phyloP scores from a whole-genome alignment of 441 rosid species.

The Lepidium campestre region DNA sequence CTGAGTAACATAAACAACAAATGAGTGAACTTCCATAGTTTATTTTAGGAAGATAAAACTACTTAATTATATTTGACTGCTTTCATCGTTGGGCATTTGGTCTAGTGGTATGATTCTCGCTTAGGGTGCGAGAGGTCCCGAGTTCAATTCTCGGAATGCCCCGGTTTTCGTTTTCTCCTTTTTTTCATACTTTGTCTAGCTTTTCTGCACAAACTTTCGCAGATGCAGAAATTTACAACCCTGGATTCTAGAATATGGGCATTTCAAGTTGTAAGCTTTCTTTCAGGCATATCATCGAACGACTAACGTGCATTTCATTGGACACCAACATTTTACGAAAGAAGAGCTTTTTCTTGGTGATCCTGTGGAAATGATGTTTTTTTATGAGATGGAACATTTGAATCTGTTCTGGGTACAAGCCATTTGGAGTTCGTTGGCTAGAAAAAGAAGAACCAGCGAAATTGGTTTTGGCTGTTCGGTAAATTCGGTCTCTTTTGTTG shows the following conservation, averaged over 20 bases:
- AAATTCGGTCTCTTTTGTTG: background rate
- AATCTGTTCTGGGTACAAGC: background rate
- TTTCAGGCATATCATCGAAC: background rate
- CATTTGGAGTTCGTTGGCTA: background rate
- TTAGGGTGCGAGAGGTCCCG: constrained; percentile 93
- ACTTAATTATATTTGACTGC: too few species aligned
- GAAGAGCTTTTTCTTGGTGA: background rate
- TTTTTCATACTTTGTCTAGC: background rate
- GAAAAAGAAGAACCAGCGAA: background rate
- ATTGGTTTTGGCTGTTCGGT: background rate
- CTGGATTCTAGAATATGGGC: background rate
- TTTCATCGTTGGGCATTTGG: constrained; percentile 4
- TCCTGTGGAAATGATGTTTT: background rate
- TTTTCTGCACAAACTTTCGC: background rate
- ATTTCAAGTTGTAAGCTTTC: background rate
- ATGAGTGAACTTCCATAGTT: too few species aligned
- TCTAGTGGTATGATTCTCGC: constrained; percentile 96
- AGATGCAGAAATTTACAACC: background rate
- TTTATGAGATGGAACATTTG: background rate
- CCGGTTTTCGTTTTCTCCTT: too few species aligned
- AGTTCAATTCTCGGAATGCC: constrained; percentile 78
- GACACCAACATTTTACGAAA: background rate
- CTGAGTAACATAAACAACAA: too few species aligned
- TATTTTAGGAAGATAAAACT: too few species aligned
- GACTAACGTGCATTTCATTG: background rate